Base-by-base conservation (phyloP, 208 protist genomes). In the Angomonas ambiguus region DNA sequence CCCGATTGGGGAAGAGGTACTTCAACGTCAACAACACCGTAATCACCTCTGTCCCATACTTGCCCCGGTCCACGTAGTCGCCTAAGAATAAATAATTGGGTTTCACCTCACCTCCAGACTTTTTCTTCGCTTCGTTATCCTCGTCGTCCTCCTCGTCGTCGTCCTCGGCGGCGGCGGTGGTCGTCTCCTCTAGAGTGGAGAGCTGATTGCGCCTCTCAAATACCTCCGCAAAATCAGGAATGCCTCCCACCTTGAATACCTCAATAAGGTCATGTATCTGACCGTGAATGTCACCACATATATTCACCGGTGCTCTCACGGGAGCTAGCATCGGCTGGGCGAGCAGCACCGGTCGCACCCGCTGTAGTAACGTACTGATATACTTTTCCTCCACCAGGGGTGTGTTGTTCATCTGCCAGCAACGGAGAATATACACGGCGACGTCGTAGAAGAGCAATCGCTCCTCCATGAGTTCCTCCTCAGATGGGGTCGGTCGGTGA, bases 1-100 rank as follows among this genome's bases (percentile, higher is more conserved):
- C 98, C 67, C 96, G 96, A 49, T 98, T 83, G 20, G 97, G 97
- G 69, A 96, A 98, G 48, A 97, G 82, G 63, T 98, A 84, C 72
- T 99, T 99, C 66, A 98, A 88, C 0, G 89, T 86, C 31, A 98
- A 83, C 22, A 98, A 79, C 53, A 97, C 67, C 22, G 66, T 78
- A 18, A 94, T 78, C 16, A 94, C 97, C 75, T 99, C 97, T 4
- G 99, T 75, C 22, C 82, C 90, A 34, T 99, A 93, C 69, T 97
- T 95, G 31, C 98, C 98, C 71, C 98, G 90, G 64, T 99, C 98
- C 0, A 99, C 98, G 79, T 99, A 99, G 73, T 99, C 98, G 30
- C 98, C 98, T 2, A 99, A 83, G 80, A 99, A 99, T 11, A 99
- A 80, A 71, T 99, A 99, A 92, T 97, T 31, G 16, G 8, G 38